Base-by-base conservation (phyloP, 352 stramenopile species). In the Thalassiosira pacifica region DNA sequence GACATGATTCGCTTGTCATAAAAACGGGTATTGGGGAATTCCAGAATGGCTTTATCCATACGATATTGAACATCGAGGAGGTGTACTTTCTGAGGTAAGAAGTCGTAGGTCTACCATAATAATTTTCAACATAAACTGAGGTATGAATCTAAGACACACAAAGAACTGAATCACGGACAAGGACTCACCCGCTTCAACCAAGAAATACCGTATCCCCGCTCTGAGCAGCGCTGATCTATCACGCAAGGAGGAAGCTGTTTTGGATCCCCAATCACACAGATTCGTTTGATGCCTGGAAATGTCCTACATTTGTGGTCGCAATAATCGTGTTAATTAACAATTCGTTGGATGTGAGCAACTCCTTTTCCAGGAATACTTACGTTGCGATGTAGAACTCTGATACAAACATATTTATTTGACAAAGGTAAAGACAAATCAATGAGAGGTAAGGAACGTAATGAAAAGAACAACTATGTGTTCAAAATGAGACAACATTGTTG, bases 51-150 rank as follows among this genome's bases (percentile, higher is more conserved):
- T 48, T 81, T 76, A 29, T 88, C 68, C 82, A 85, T 88, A 22
- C 76, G 60, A 78, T 85, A 88, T 52, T 88, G 82, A 0, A 61
- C 79, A 40, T 85, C 69, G 4, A 88, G 76, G 29, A 88, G 60
- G 63, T 85, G 75, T 2, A 85, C 34, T 63, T 76, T 61, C 3
- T 73, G 31, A 6, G 72, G 72, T 22, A 52, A 40, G n/a, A 52
- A 31, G 29, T 83, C 13, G 63, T 74, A 74, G 3, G 64, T 73
- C 22, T 34, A 22, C 10, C 1, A n/a, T 57, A 57, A 57, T 57
- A 24, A 57, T 26, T 57, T 57, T 2, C 45, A 57, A 57, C 45
- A 57, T 19, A 57, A 57, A 57, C 6, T 57, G 45, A 57, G 45
- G 19, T 24, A 57, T 57, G 16, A 8, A 57, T 57, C n/a, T 22